Evolutionary conservation across 1,139 yeast genomes (phyloP), one percentile per base, ranked within the genome.

Genomic region (Suhomyces atakaporum): DNA sequence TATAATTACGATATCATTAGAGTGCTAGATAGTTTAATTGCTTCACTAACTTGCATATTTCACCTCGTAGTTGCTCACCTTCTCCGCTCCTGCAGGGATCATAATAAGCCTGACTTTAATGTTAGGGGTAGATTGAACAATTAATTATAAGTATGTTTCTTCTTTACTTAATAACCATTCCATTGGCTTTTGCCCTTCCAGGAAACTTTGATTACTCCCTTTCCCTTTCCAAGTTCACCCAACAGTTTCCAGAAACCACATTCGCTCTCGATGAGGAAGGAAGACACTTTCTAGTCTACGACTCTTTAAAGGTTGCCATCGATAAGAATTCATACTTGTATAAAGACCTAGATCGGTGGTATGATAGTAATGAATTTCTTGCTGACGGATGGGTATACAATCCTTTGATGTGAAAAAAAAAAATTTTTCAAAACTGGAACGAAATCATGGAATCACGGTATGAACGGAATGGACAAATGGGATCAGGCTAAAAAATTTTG

Each of bases 181-280:
- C 29, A 16, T 27, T 18, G 20, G 20, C 8, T 5, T 18, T 8
- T 18, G 14, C 26, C 23, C 21, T 10, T 3, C 27, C 27, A 23
- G 28, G 29, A 10, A 13, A 7, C 2, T 31, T 24, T 15, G 41
- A 38, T 23, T 38, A 31, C 23, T 30, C 41, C 11, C 27, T 38
- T 2, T 24, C 35, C 3, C 25, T 28, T 5, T 23, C 18, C 16
- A 13, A 31, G 25, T 38, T 38, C 20, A 20, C 26, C 9, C 19
- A 27, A 27, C 32, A 34, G 28, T 38, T 33, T 27, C 41, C 41
- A 12, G 29, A 27, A 23, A 31, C 38, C 13, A 22, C 32, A 21
- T 38, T 38, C 22, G 28, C 31, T 7, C 27, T 38, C 10, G 41
- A 38, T 31, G 41, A 38, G 21, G 32, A 33, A 7, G 41, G 41